Conservation (phyloP, 305 asterid genomes). For the Solanum hybrid region DNA sequence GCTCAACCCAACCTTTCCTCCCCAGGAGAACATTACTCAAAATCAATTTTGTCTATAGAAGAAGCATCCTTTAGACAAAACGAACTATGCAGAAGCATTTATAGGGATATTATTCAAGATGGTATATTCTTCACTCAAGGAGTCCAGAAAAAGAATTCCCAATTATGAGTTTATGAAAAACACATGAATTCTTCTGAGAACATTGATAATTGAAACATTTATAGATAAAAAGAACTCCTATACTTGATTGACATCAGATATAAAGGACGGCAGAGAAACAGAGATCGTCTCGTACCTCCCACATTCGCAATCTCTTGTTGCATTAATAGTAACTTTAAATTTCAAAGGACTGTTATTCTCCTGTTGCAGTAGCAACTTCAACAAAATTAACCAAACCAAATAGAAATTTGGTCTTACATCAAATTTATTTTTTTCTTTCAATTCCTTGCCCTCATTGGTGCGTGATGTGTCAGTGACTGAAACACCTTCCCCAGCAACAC, state of each 20-base stretch:
- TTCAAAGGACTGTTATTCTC: constrained; percentile 50
- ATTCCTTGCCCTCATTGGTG: background rate
- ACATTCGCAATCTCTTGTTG: constrained; percentile 36
- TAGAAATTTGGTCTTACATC: constrained; percentile 26
- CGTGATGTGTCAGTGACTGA: background rate
- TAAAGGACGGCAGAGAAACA: constrained; percentile 36
- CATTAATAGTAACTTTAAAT: constrained; percentile 39
- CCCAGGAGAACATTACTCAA: background rate
- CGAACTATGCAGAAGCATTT: background rate
- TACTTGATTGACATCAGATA: background rate
- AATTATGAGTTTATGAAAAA: background rate
- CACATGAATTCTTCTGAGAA: background rate
- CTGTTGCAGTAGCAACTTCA: constrained; percentile 40
- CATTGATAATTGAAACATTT: background rate
- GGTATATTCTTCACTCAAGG: background rate
- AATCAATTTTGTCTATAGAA: background rate
- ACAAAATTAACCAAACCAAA: constrained; percentile 47
- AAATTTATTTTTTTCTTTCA: background rate
- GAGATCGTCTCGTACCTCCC: constrained; percentile 56
- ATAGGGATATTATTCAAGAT: background rate
- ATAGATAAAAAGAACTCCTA: background rate
- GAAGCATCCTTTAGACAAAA: background rate
- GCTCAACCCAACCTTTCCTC: background rate
- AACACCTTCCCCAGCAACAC: background rate
- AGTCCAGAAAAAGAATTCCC: background rate